Evolutionary conservation across 257 asterid species (phyloP), one percentile per base, ranked within the genome.

Genomic region (Capsicum baccatum): DNA sequence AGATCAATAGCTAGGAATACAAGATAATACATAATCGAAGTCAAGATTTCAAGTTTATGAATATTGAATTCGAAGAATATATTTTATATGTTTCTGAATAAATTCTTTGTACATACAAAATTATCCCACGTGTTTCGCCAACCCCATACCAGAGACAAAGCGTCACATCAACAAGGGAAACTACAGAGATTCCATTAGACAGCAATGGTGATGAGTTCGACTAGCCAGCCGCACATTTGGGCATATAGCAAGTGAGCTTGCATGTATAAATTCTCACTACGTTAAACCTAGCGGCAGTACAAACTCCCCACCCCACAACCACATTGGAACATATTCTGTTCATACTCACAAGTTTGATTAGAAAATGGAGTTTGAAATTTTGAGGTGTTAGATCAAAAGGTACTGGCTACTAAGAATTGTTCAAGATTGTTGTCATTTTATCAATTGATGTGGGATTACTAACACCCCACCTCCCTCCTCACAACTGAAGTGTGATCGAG

Each of bases 201-300:
- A 48, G 35, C 37, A 50, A 6, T 15, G 9, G 33, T 39, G 21
- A 69, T 4, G 8, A 33, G 79, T 69, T 69, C 2, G 14, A 69
- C 14, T 19, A 73, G 59, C 80, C 80, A 73, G 2, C 80, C 80
- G 37, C 60, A 73, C 80, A 73, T 73, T 73, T 73, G 7, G 42
- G 59, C 80, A 73, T 73, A 73, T 73, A 11, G 42, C 60, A 48
- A 71, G n/a, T 42, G 16, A 21, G 60, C 80, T 59, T 48, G 80
- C 60, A 48, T 52, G 60, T 8, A 17, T 59, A 26, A 26, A 26
- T 48, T 73, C 47, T n/a, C 19, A 19, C 54, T 37, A 13, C 48
- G 12, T 66, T 48, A 66, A 66, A 35, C 79, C 33, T 9, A 17
- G 57, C 6, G 52, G 37, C 54, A 44, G 44, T 44, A 44, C 79